Base-by-base conservation (phyloP, 2,329 filamentous ascomycete genomes). In the Diaporthe aspalathi region DNA sequence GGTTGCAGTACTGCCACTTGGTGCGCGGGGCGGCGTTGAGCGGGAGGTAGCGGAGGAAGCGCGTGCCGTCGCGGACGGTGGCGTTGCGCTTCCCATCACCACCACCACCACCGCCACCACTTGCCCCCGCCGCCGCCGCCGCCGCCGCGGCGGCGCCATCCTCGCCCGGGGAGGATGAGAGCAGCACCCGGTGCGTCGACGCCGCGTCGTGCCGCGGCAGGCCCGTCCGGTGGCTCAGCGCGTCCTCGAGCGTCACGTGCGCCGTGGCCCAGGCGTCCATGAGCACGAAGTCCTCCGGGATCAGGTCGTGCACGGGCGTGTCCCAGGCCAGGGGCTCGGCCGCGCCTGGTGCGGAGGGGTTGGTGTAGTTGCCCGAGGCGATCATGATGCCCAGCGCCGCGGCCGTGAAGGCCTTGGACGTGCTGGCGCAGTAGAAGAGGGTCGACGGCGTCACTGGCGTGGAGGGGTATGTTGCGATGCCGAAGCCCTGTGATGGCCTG, bases 331-430 rank as follows among this genome's bases (percentile, higher is more conserved):
- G 75, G 72, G 72, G 2, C 12, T 2, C 81, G 71, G 0, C 20
- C 76, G 78, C 45, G 29, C 76, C 73, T 14, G 53, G 67, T 17
- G 65, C 63, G 14, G 35, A 38, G 6, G 35, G 35, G 35, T 38
- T 38, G 35, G 74, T 70, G 72, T 80, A 77, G 67, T 83, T 80
- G n/a, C 83, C 80, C 22, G 84, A 80, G 29, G 81, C 80, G 9
- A 89, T 81, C 14, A 89, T 80, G 0, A 85, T 77, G 1, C 84
- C 81, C 3, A 91, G 76, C 2, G 82, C 77, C 1, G 86, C 84
- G 6, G 86, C 84, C 2, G 86, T 87, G 75, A 88, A 84, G 6
- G 85, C 84, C 76, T 90, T 90, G 57, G 87, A 87, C 3, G 83
- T 88, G 76, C 85, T 87, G 27, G 84, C 88, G 56, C 81, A 80